Evolutionary conservation across 1,284 basidiomycete species (phyloP), one percentile per base, ranked within the genome.

Genomic region (Macrocystidia cucumis): DNA sequence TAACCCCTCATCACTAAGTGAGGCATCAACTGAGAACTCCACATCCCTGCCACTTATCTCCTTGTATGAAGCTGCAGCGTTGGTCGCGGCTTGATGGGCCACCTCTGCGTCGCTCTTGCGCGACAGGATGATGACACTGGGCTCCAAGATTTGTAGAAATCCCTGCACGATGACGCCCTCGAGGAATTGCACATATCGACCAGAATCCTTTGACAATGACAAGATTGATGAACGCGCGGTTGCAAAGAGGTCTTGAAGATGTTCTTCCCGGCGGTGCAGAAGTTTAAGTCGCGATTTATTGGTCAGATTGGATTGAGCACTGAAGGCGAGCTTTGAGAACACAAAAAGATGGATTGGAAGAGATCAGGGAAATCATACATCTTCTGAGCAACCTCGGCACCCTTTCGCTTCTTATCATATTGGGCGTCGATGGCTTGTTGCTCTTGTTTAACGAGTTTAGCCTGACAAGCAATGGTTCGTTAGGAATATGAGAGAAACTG

Each of bases 201-300:
- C 73, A 45, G 80, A 67, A 38, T 91, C 79, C 41, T 77, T 63
- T 21, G 82, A 72, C 13, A 95, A 72, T 6, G 70, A 66, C 9
- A 73, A 55, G 40, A 84, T 70, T 38, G 78, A 65, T 31, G 69
- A 65, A 41, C 87, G 79, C 1, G 91, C 78, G 3, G 77, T 71
- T 9, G 76, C 64, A 59, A 99, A 98, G 39, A 98, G 77, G 38
- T 87, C 80, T 52, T 96, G 86, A 3, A 98, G 69, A 44, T 93
- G 80, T 56, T 97, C 90, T 59, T 98, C 95, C 35, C 93, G 81
- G 41, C 84, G 78, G 56, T 95, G 88, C 12, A 98, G 78, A 18
- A 98, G 73, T 57, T 78, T 81, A 50, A 99, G 74, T 36, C 96
- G 89, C 4, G 93, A 91, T 56, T 89, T 91, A 74, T 98, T 98